Base-by-base conservation (phyloP, 2,329 filamentous ascomycete genomes). In the Escovopsis sp. region DNA sequence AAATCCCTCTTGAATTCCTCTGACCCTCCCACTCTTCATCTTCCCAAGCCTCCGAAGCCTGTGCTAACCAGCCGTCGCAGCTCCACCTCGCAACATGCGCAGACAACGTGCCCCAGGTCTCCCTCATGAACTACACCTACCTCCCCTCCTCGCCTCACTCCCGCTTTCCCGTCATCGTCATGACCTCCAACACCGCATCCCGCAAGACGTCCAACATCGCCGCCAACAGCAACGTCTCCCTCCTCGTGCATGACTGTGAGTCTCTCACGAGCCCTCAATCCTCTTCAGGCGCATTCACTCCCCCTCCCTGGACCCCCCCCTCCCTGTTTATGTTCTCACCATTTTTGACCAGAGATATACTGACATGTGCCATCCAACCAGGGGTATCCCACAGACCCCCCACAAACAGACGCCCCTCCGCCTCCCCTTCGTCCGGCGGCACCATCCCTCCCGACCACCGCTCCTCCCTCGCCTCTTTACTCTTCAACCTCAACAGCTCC, bases 101-200 rank as follows among this genome's bases (percentile, higher is more conserved):
- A 47, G 68, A 80, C 45, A 80, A 88, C 50, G 67, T 76, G 43
- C 90, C 90, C 7, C 85, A 94, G 56, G 83, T 96, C 46, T 90
- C 86, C 26, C 75, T 98, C 44, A 96, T 96, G 90, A 94, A 93
- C 66, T 96, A 94, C 65, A 96, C 90, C 52, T 96, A 94, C 61
- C 79, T 98, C 17, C 80, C 86, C 27, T 75, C 69, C 5, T 82
- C 81, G 12, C 77, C 76, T 28, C 79, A 76, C 56, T 70, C 72
- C 27, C 53, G 68, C 34, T 60, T 63, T n/a, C 79, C 85, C 12
- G 80, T 86, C 43, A 92, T 96, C 52, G 80, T 94, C 66, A 87
- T 88, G 81, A 96, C 90, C 36, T 90, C 81, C 31, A 84, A 85
- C 46, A 75, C 78, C 1, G 72, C 75, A 37, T 84, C 79, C 27